Evolutionary conservation across 257 asterid genomes (phyloP).

Genomic region (Osmanthus fragrans): DNA sequence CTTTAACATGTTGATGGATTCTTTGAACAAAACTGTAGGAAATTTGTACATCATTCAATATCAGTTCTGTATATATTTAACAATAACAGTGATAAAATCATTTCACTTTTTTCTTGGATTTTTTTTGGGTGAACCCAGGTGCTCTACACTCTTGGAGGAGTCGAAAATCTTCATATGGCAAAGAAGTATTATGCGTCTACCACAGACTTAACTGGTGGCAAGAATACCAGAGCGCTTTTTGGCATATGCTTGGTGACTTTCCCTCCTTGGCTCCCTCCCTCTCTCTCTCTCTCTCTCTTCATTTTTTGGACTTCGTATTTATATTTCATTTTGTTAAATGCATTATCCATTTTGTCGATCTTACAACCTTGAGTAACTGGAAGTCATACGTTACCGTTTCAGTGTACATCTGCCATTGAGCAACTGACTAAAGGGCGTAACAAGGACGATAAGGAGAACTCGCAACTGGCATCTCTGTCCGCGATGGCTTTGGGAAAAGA

Average conservation of each 20-base stretch:
- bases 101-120: not conserved
- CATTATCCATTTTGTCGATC: not conserved
- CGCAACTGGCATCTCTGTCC: slow-evolving; percentile 75
- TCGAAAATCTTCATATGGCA: slow-evolving; percentile 86
- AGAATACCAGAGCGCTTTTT: slow-evolving; percentile 83
- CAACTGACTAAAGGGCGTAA: slow-evolving; percentile 84
- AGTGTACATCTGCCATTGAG: slow-evolving; percentile 77
- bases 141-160: slow-evolving; percentile 93
- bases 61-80: not conserved
- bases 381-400: slow-evolving; percentile 15
- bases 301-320: too few species aligned
- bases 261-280: slow-evolving; percentile 12
- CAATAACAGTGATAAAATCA: not conserved
- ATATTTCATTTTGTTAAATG: not conserved
- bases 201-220: slow-evolving; percentile 91
- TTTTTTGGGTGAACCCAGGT: slow-evolving; percentile 49
- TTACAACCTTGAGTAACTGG: slow-evolving; percentile 20
- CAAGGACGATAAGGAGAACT: slow-evolving; percentile 82
- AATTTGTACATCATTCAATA: not conserved
- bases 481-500: slow-evolving; percentile 69
- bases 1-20: not conserved
- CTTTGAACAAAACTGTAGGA: not conserved
- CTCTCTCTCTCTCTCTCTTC: not conserved
- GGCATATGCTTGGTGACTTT: slow-evolving; percentile 90
- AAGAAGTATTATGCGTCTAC: slow-evolving; percentile 94